Percentiles rank a stretch among this genome's conserved stretches.
phyloP scores from a whole-genome alignment of 305 asterid species.

The Fraxinus albicans region DNA sequence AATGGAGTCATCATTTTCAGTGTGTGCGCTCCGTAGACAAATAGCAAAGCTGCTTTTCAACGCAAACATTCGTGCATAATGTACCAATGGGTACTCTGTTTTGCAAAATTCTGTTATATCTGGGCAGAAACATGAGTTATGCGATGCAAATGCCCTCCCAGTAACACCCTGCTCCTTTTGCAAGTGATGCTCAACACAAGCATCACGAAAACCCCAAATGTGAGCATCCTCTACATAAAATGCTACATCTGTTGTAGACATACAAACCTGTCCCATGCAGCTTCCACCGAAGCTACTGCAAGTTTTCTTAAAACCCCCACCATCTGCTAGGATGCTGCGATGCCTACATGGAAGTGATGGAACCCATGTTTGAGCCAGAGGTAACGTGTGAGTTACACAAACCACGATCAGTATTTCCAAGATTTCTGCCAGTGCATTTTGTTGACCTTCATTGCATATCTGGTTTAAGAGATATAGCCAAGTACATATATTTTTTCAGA shows the following conservation, averaged over 20 bases:
- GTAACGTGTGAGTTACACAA: constrained; percentile 78
- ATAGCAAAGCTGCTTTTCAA: constrained; percentile 74
- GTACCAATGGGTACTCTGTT: constrained; percentile 90
- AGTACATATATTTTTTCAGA: constrained; percentile 22
- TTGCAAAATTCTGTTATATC: constrained; percentile 73
- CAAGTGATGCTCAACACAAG: constrained; percentile 89
- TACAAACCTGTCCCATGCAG: constrained; percentile 85
- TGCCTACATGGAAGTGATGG: constrained; percentile 63
- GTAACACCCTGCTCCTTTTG: constrained; percentile 92
- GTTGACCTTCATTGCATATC: constrained; percentile 91
- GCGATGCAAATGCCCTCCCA: constrained; percentile 80
- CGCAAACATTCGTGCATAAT: constrained; percentile 82
- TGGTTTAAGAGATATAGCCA: constrained; percentile 33
- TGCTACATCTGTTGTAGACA: constrained; percentile 86
- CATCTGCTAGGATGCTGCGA: constrained; percentile 72
- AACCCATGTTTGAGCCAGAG: constrained; percentile 98
- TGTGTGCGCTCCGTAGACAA: constrained; percentile 68
- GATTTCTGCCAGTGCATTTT: constrained; percentile 82
- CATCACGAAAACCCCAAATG: constrained; percentile 87
- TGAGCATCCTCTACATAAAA: constrained; percentile 81
- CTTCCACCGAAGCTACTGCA: constrained; percentile 92
- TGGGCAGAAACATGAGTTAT: constrained; percentile 55
- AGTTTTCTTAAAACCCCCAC: constrained; percentile 78
- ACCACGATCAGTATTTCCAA: constrained; percentile 77
- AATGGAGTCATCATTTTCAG: constrained; percentile 77